Evolutionary conservation across 1,139 yeast species (phyloP).

Genomic region (Geotrichum histeridarum): DNA sequence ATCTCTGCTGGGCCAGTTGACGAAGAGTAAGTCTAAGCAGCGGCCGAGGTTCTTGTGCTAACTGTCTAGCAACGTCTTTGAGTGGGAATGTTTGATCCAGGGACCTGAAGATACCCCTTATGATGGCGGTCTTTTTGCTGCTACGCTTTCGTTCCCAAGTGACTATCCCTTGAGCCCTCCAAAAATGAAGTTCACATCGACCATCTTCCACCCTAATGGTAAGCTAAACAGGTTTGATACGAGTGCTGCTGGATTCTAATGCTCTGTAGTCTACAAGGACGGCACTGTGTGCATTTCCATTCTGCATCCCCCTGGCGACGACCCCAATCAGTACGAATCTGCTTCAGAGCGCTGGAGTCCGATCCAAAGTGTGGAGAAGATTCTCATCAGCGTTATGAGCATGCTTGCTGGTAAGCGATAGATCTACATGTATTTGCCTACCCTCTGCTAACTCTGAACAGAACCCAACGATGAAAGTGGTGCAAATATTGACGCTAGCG

Average conservation of each 20-base stretch:
- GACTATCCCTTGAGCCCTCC: slow-evolving; percentile 96
- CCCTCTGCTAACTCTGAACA: slow-evolving; percentile 2
- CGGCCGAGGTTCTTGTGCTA: neutral
- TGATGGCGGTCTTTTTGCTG: slow-evolving; percentile 90
- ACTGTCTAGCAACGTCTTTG: slow-evolving; percentile 52
- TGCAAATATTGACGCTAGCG: slow-evolving; percentile 92
- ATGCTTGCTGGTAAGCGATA: slow-evolving; percentile 59
- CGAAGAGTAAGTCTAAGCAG: slow-evolving; percentile 47
- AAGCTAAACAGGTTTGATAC: slow-evolving; percentile 21
- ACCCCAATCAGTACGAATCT: slow-evolving; percentile 88
- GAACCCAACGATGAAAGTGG: slow-evolving; percentile 97
- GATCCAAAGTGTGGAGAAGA: slow-evolving; percentile 93
- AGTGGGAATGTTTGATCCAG: slow-evolving; percentile 86
- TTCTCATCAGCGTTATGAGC: slow-evolving; percentile 82
- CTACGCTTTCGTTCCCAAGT: slow-evolving; percentile 68
- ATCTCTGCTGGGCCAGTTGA: slow-evolving; percentile 85
- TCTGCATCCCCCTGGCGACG: slow-evolving; percentile 93
- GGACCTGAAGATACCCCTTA: slow-evolving; percentile 94
- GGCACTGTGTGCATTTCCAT: slow-evolving; percentile 96
- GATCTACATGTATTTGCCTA: neutral
- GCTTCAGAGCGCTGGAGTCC: slow-evolving; percentile 99
- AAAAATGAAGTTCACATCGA: slow-evolving; percentile 71
- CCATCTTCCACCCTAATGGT: slow-evolving; percentile 81
- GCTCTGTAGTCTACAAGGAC: slow-evolving; percentile 58
- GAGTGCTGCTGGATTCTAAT: neutral